Evolutionary conservation across 306 rosid genomes (phyloP), one percentile per base, ranked within the genome.

Genomic region (Cicer judaicum): DNA sequence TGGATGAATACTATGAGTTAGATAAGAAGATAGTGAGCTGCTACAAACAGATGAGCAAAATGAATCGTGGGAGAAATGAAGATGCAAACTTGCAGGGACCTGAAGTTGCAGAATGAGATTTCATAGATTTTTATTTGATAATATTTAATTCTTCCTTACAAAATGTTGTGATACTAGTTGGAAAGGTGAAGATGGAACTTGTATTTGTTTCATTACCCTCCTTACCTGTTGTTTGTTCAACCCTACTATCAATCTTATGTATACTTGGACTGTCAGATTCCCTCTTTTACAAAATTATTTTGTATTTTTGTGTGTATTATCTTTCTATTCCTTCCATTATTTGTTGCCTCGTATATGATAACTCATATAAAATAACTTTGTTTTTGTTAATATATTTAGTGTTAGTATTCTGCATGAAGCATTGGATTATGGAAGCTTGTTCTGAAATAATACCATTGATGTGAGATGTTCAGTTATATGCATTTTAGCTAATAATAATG

Each of bases 21-120:
- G 99, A 95, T 76, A 81, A 89, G 89, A 88, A 85, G 83, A 90
- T 95, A 29, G 99, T 95, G 67, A 84, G 82, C 76, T 84, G 83
- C 88, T 95, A 92, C 85, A 80, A 42, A 62, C 74, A 70, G 24
- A 86, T 83, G 85, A 68, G 67, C 70, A 80, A 87, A 81, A 76
- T 62, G 60, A 78, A 82, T 85, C 81, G 78, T 75, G 84, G 54
- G 72, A 86, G 74, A 63, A 83, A 73, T 29, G 79, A 82, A 69
- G 79, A 66, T 73, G 52, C 81, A 21, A 77, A 76, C 69, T 75
- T 72, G 43, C 55, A 67, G 75, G 84, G 64, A 43, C 66, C 50
- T 63, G 62, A 75, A 63, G 82, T 66, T 80, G 65, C 80, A 50
- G 8, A 16, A 59, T 76, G 75, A 81, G 85, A 77, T 70, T 80